Base-by-base conservation (phyloP, 306 rosid species). In the Acacia acuminata region DNA sequence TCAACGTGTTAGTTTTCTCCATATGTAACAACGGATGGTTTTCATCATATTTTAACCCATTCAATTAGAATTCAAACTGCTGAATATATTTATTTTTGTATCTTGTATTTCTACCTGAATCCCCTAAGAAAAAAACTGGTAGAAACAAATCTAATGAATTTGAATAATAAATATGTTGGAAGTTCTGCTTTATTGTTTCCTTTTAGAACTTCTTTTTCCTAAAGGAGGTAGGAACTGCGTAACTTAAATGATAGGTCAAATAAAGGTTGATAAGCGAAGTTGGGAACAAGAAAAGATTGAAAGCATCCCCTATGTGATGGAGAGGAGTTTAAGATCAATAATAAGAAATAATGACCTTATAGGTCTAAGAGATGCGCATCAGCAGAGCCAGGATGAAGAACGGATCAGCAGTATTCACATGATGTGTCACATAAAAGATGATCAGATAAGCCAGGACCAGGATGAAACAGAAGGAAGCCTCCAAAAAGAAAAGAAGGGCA, bases 241-340 rank as follows among this genome's bases (percentile, higher is more conserved):
- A 77, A 79, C 32, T 61, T 74, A 75, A 80, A 64, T 79, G 38
- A 77, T 44, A 70, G 87, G 79, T 77, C 36, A 58, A 73, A 51
- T 38, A 81, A 75, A 51, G 44, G 48, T 19, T 36, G 16, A 64
- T 80, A 71, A 5, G 14, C 71, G 66, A 69, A 22, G 60, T 50
- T 73, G 47, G 63, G 80, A 51, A 42, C 34, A 76, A 71, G 75
- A 25, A 75, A 73, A 79, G 14, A 51, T 71, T 74, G 58, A 77
- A 71, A 82, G 79, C 44, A 60, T 85, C 7, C 40, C 13, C n/a
- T 4, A 30, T 79, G 82, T 72, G 38, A 88, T 83, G 58, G 76
- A 10, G 12, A 71, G 25, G 42, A 44, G 16, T 58, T 82, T 67
- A 47, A 10, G 61, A 60, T 58, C 15, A 42, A 19, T 36, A 34